Evolutionary conservation across 2,329 filamentous ascomycete species (phyloP).

Genomic region (Didymella pomorum): DNA sequence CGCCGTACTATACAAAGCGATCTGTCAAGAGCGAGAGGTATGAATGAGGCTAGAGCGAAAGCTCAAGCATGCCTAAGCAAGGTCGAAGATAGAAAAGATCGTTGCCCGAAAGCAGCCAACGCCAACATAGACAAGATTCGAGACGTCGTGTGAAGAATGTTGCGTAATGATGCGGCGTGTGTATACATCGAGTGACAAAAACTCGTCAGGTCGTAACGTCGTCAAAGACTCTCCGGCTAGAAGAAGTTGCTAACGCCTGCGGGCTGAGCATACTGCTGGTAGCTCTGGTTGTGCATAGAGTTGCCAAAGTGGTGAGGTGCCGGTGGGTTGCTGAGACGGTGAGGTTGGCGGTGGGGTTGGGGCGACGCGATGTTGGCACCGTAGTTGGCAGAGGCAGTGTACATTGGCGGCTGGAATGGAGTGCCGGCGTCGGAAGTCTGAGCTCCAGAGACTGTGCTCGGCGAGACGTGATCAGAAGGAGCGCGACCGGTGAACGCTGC

Average conservation of each 20-base stretch:
- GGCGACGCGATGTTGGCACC: slow-evolving; percentile 48
- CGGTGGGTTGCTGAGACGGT: slow-evolving; percentile 50
- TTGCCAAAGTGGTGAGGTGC: slow-evolving; percentile 49
- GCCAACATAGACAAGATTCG: slow-evolving; percentile 35
- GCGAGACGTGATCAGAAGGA: slow-evolving; percentile 42
- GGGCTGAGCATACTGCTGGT: slow-evolving; percentile 52
- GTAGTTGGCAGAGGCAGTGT: slow-evolving; percentile 47
- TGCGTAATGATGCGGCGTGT: slow-evolving; percentile 31
- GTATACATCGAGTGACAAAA: slow-evolving; percentile 47
- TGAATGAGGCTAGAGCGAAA: slow-evolving; percentile 27
- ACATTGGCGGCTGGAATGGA: slow-evolving; percentile 44
- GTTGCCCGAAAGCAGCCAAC: slow-evolving; percentile 31
- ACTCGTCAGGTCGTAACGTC: slow-evolving; percentile 61
- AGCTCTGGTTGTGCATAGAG: slow-evolving; percentile 51
- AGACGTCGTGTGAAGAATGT: slow-evolving; percentile 30
- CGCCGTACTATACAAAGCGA: slow-evolving; percentile 49
- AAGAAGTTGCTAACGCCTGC: slow-evolving; percentile 56
- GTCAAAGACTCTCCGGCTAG: slow-evolving; percentile 47
- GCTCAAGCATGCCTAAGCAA: slow-evolving; percentile 30
- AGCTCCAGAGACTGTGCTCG: slow-evolving; percentile 32
- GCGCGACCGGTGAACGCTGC: slow-evolving; percentile 42
- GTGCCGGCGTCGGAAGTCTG: slow-evolving; percentile 35
- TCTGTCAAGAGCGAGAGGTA: slow-evolving; percentile 30
- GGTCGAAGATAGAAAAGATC: slow-evolving; percentile 41
- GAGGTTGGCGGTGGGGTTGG: slow-evolving; percentile 46